Base-by-base conservation (phyloP, 768 basidiomycete genomes). In the Mycena chlorophos region DNA sequence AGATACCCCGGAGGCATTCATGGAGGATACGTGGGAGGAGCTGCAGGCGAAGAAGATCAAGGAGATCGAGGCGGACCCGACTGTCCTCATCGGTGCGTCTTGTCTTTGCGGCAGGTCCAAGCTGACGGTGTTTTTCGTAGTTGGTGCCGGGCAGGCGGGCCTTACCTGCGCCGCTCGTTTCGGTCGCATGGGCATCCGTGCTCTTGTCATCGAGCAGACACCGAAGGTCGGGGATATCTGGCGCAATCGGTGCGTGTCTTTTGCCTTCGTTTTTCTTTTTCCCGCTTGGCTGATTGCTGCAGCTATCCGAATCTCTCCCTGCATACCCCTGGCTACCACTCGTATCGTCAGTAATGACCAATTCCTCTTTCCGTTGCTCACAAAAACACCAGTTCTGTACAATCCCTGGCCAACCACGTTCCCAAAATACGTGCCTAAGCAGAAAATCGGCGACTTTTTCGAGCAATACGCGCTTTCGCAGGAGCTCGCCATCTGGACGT, bases 131-230 rank as follows among this genome's bases (percentile, higher is more conserved):
- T n/a, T n/a, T n/a, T 6, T 12, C 23, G 12, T 26, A 60, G 58
- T 80, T 37, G 78, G 82, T 2, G 80, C 70, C 12, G 79, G 82
- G 1, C 84, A 85, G 55, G 72, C 76, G 34, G 85, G 85, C 3
- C 65, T 87, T 34, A 79, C 78, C 23, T 63, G 79, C 31, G 81
- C 81, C 0, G 83, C 82, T 14, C 71, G 82, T 28, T 75, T 86
- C 47, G 77, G 79, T 55, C 69, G 72, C 16, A 66, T 82, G 23
- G 80, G 75, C 38, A 66, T 82, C 13, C 63, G 69, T 5, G 68
- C 70, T 17, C 69, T 85, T 4, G 66, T 83, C 23, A 65, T 84
- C 49, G 83, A 85, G 67, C 75, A 71, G 65, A 69, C 75, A 26
- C 46, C 57, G 6, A 62, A 72, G 14, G 68, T 79, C 14, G 78